A percentile compares a stretch with the other conserved stretches of the same genome.
phyloP scores from a whole-genome alignment of 176 grass and related monocot species.

The Avena sativa region DNA sequence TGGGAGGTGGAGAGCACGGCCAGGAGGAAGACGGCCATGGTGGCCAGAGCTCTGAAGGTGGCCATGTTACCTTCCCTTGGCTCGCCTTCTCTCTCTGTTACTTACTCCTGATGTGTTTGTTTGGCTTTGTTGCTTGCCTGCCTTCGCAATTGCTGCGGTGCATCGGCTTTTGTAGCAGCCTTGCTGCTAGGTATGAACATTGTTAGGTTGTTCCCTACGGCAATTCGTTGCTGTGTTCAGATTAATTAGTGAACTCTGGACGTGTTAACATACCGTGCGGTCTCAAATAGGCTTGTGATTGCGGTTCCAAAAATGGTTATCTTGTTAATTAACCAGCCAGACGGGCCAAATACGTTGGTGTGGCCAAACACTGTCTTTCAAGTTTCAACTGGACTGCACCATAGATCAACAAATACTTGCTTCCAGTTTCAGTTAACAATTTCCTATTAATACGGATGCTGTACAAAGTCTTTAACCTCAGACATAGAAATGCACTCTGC shows the following conservation, averaged over 20 bases:
- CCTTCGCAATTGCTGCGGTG: background rate
- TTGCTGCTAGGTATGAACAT: background rate
- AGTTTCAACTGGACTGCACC: no score
- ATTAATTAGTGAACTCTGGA: background rate
- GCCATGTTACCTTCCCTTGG: constrained; percentile 10
- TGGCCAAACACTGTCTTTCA: no score
- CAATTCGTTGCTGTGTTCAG: background rate
- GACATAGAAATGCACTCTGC: no score
- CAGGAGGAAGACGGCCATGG: constrained; percentile 31
- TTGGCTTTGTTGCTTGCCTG: constrained; percentile 14
- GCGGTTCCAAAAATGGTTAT: no score
- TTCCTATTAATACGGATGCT: no score
- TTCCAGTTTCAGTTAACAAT: no score
- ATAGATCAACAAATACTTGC: no score
- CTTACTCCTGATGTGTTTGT: background rate
- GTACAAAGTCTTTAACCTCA: no score
- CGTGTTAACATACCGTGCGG: background rate
- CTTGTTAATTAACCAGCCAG: no score
- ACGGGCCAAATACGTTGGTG: no score
- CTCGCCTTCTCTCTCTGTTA: background rate
- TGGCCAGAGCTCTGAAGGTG: background rate
- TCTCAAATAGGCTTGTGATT: background rate
- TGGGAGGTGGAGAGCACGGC: constrained; percentile 38
- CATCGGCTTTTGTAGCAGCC: background rate
- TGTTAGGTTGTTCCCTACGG: background rate